Conservation (phyloP, 768 basidiomycete genomes). For the Myochromella boudieri region DNA sequence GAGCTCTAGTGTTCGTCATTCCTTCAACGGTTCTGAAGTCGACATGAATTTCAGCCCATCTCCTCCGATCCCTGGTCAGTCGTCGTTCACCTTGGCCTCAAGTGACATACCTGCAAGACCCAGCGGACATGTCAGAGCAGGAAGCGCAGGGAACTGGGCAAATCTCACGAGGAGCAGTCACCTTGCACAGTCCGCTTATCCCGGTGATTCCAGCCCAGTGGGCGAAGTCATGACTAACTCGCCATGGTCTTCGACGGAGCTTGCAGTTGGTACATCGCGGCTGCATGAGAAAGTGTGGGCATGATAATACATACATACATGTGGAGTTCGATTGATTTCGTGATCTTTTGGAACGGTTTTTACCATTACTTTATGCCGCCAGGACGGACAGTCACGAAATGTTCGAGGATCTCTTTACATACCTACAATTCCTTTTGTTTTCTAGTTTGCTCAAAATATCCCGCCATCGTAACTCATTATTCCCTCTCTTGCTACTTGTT, state of each 20-base stretch:
- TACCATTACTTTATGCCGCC: slow-evolving; percentile 34
- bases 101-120: slow-evolving; percentile 46
- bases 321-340: slow-evolving; percentile 8
- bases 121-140: slow-evolving; percentile 72
- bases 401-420: slow-evolving; percentile 20
- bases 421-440: slow-evolving; percentile 17
- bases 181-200: slow-evolving; percentile 48
- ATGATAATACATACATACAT: slow-evolving; percentile 29
- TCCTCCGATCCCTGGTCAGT: slow-evolving; percentile 48
- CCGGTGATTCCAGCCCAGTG: slow-evolving; percentile 57
- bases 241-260: slow-evolving; percentile 60
- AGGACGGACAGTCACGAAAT: slow-evolving; percentile 39
- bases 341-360: slow-evolving; percentile 25
- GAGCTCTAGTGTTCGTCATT: slow-evolving; percentile 63
- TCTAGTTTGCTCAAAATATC: slow-evolving; percentile 18
- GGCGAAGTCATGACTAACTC: slow-evolving; percentile 56
- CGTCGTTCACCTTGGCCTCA: slow-evolving; percentile 42
- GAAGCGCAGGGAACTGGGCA: slow-evolving; percentile 82
- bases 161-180: slow-evolving; percentile 56
- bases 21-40: slow-evolving; percentile 72
- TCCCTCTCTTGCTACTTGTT: slow-evolving; percentile 34
- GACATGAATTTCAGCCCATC: slow-evolving; percentile 59
- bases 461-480: slow-evolving; percentile 23
- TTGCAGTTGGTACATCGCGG: slow-evolving; percentile 48
- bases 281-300: slow-evolving; percentile 64